A percentile compares a stretch with the other conserved stretches of the same genome.
These are phyloP conservation scores for Skeletonema costatum DNA, from an alignment of 108 stramenopile species.

Conservation along the genomic window DNA sequence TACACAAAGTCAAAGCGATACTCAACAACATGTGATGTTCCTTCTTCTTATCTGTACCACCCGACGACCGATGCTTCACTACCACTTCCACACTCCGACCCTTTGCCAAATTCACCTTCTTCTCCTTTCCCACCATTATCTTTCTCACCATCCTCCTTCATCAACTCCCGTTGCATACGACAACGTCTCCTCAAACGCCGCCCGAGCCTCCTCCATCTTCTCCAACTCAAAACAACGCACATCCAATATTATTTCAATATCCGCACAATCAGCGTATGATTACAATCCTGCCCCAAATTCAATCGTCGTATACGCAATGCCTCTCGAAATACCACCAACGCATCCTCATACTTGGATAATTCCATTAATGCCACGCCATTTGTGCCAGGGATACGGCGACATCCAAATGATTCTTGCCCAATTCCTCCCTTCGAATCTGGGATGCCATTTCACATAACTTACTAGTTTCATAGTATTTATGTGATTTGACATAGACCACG, in stretches of 20 bases:
- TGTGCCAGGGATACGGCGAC: slow-evolving; percentile 69
- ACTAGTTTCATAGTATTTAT: slow-evolving; percentile 53
- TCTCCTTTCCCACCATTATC: background rate
- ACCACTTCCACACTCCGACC: background rate
- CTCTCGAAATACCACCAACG: slow-evolving; percentile 61
- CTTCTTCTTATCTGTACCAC: slow-evolving; percentile 6
- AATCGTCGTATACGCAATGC: slow-evolving; percentile 61
- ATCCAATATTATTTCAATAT: slow-evolving; percentile 82
- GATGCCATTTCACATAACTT: slow-evolving; percentile 60
- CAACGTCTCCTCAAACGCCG: slow-evolving; percentile 71
- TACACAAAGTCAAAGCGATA: slow-evolving; percentile 70
- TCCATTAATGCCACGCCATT: slow-evolving; percentile 71
- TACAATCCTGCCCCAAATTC: slow-evolving; percentile 30
- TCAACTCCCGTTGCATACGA: slow-evolving; percentile 59
- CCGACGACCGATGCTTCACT: background rate
- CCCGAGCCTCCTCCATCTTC: slow-evolving; percentile 44
- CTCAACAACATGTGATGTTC: slow-evolving; percentile 53
- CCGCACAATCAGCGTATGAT: slow-evolving; percentile 66
- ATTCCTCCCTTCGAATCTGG: slow-evolving; percentile 49
- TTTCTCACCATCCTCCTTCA: slow-evolving; percentile 30
- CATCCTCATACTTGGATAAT: slow-evolving; percentile 43
- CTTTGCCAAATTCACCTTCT: background rate
- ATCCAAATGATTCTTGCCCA: slow-evolving; percentile 65
- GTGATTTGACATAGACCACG: slow-evolving; percentile 58
- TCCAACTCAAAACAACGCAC: slow-evolving; percentile 64